Percentiles rank a stretch among this genome's conserved stretches.
phyloP scores from a whole-genome alignment of 2,329 filamentous ascomycete species.

The Curvularia verruculosa region DNA sequence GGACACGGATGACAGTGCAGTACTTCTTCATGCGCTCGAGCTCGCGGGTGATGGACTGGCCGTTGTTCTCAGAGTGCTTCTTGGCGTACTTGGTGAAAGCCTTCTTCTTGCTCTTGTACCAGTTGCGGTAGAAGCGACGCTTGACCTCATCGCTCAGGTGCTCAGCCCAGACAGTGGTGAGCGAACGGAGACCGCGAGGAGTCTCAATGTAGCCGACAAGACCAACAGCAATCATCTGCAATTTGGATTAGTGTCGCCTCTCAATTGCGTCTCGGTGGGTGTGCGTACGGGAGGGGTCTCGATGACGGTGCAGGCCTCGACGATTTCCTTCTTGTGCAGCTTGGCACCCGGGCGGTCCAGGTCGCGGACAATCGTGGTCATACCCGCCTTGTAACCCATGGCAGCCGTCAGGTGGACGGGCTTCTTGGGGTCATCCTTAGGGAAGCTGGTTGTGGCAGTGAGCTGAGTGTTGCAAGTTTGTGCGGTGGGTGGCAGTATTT shows the following conservation, averaged over 20 bases:
- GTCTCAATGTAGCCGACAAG: conserved; percentile 99
- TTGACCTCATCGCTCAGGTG: conserved; percentile 98
- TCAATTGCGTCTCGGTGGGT: conserved; percentile 58
- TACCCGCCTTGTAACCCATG: conserved; percentile 99
- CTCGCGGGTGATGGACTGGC: conserved; percentile 90
- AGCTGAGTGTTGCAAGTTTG: conserved; percentile 31
- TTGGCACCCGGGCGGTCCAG: conserved; percentile 99
- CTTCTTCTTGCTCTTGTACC: conserved; percentile 99
- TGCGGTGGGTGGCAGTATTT: conserved; percentile 59
- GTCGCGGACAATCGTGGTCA: conserved; percentile 99
- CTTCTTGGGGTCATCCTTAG: conserved; percentile 99
- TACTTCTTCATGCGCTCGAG: conserved; percentile 99
- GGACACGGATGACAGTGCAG: conserved; percentile 98
- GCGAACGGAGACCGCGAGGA: conserved; percentile 96
- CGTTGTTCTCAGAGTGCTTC: conserved; percentile 96
- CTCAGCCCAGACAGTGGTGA: conserved; percentile 99
- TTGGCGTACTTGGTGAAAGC: conserved; percentile 99
- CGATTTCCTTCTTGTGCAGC: conserved; percentile 81
- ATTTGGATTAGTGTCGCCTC: conserved; percentile 37
- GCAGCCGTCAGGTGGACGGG: conserved; percentile 96
- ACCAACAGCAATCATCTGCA: conserved; percentile 98
- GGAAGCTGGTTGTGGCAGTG: conserved; percentile 71
- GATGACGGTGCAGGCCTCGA: conserved; percentile 52
- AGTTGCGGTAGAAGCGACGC: conserved; percentile 99
- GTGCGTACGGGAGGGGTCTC: conserved; percentile 70